A percentile compares a stretch with the other conserved stretches of the same genome.
These are phyloP conservation scores for Epichloe typhina DNA, from an alignment of 2,329 filamentous ascomycete genomes.

Conservation along the genomic window DNA sequence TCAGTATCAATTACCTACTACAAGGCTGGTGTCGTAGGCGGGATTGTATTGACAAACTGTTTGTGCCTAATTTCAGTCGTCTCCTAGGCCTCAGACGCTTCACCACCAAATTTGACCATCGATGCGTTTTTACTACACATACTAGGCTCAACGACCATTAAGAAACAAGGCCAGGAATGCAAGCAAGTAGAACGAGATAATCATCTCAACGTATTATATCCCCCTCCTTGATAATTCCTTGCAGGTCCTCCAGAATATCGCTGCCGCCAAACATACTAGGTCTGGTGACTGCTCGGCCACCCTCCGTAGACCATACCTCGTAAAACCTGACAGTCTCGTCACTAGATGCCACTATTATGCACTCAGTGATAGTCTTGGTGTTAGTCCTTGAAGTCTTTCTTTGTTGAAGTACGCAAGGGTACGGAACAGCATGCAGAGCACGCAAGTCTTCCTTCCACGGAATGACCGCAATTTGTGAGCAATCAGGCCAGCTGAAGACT, in stretches of 20 bases:
- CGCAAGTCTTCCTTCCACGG: conserved; percentile 70
- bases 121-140: neutral
- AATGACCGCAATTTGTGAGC: conserved; percentile 70
- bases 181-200: neutral
- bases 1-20: neutral
- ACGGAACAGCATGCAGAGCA: conserved; percentile 78
- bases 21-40: neutral
- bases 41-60: neutral
- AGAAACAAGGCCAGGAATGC: neutral
- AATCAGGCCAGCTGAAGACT: conserved; percentile 89
- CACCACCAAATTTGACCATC: neutral
- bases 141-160: neutral
- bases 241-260: conserved; percentile 69
- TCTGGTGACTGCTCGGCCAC: conserved; percentile 37
- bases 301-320: conserved; percentile 70
- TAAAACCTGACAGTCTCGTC: conserved; percentile 92
- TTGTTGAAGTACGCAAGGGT: conserved; percentile 41
- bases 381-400: conserved; percentile 12
- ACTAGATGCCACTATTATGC: conserved; percentile 82
- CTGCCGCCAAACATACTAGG: conserved; percentile 63
- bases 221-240: conserved; percentile 63
- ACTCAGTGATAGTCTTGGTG: conserved; percentile 29
- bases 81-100: neutral
- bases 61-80: neutral
- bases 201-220: conserved; percentile 52